Percentiles rank a stretch among this genome's conserved stretches.
Conservation (phyloP, 139 green algal genomes). For the Desmodesmus armatus region DNA sequence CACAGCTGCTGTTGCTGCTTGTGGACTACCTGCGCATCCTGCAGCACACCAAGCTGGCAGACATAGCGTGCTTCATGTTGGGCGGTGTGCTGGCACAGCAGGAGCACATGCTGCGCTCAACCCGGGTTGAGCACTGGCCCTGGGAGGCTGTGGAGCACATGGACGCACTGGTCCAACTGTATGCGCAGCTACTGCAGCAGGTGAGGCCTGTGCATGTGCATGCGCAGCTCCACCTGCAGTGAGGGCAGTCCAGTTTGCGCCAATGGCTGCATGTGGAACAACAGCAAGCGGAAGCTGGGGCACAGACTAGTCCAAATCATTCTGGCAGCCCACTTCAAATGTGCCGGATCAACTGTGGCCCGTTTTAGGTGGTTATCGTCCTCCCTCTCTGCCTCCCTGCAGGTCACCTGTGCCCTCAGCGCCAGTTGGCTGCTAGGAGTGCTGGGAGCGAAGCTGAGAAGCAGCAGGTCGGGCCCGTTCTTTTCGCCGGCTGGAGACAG, state of each 20-base stretch:
- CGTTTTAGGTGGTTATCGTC: too few relatives aligned
- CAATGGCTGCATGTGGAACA: too few relatives aligned
- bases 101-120: slow-evolving; percentile 29
- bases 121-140: slow-evolving; percentile 8
- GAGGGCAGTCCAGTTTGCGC: too few relatives aligned
- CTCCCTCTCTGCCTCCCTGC: not conserved
- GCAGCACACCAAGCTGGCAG: not conserved
- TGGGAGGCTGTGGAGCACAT: slow-evolving; percentile 32
- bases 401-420: not conserved
- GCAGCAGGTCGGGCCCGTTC: too few relatives aligned
- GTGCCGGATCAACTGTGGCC: too few relatives aligned
- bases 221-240: too few relatives aligned
- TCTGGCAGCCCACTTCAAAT: too few relatives aligned
- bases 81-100: not conserved
- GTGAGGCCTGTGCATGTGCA: not conserved
- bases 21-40: not conserved
- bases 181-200: not conserved
- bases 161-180: slow-evolving; percentile 44
- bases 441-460: slow-evolving; percentile 1
- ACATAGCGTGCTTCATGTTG: not conserved
- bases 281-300: too few relatives aligned
- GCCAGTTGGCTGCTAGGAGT: not conserved
- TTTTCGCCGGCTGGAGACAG: too few relatives aligned
- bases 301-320: too few relatives aligned
- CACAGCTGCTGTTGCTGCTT: slow-evolving; percentile 32